Evolutionary conservation across 1,284 basidiomycete genomes (phyloP).

Genomic region (Lignosus rhinocerotis): DNA sequence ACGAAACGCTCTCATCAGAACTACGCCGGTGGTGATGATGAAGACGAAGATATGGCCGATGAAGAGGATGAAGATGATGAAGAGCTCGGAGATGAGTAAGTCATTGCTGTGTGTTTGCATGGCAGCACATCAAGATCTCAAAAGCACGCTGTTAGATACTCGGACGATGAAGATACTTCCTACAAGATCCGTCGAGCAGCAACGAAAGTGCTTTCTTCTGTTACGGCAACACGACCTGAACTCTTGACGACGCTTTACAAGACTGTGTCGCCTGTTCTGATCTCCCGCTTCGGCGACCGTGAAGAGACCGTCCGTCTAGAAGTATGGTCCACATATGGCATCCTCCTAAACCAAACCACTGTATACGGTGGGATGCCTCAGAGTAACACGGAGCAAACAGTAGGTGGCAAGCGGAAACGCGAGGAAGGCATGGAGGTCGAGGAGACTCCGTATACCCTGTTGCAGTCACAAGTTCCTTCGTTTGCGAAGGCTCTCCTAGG

Average conservation of each 20-base stretch:
- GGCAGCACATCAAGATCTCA: not conserved
- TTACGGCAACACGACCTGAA: slow-evolving; percentile 89
- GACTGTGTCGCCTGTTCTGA: slow-evolving; percentile 84
- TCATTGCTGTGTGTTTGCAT: slow-evolving; percentile 1
- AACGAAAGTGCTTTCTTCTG: slow-evolving; percentile 84
- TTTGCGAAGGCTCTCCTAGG: slow-evolving; percentile 82
- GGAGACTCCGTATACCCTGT: slow-evolving; percentile 70
- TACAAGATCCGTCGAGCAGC: slow-evolving; percentile 96
- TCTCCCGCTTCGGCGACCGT: slow-evolving; percentile 90
- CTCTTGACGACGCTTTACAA: slow-evolving; percentile 79
- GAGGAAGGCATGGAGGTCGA: slow-evolving; percentile 79
- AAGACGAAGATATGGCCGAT: slow-evolving; percentile 83
- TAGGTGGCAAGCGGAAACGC: slow-evolving; percentile 77
- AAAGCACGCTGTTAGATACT: slow-evolving; percentile 60
- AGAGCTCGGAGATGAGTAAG: slow-evolving; percentile 76
- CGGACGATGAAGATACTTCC: slow-evolving; percentile 98
- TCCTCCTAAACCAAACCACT: slow-evolving; percentile 82
- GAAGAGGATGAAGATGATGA: slow-evolving; percentile 80
- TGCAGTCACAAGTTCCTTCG: slow-evolving; percentile 74
- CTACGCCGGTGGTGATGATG: slow-evolving; percentile 80
- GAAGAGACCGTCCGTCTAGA: slow-evolving; percentile 97
- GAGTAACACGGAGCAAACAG: slow-evolving; percentile 47
- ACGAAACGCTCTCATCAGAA: slow-evolving; percentile 52
- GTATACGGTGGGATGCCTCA: slow-evolving; percentile 66
- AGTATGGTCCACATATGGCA: slow-evolving; percentile 85